Evolutionary conservation across 164 flowering plant species (phyloP).

Genomic region (Hamamelis virginiana): DNA sequence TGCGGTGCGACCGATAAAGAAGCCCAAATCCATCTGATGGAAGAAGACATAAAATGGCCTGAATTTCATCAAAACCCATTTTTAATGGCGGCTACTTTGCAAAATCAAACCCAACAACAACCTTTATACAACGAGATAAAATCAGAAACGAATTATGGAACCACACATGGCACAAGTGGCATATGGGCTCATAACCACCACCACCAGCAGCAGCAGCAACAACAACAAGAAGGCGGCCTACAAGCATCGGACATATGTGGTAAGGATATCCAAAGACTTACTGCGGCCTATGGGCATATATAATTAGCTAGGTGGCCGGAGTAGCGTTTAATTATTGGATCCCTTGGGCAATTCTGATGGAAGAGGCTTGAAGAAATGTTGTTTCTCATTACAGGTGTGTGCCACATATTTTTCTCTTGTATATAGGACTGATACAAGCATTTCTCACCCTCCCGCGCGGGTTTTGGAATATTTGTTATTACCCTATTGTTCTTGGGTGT

Average conservation of each 20-base stretch:
- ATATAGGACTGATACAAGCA: no score
- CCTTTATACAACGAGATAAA: slow-evolving; percentile 26
- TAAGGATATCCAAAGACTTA: slow-evolving; percentile 26
- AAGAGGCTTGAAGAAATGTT: no score
- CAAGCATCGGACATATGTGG: slow-evolving; percentile 14
- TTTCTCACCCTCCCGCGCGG: no score
- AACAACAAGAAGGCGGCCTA: no score
- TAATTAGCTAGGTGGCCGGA: no score
- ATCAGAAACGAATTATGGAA: slow-evolving; percentile 20
- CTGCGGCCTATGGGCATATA: slow-evolving; percentile 3
- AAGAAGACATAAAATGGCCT: slow-evolving; percentile 23
- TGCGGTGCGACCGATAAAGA: slow-evolving; percentile 17
- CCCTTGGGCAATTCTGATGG: no score
- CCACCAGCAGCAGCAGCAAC: slow-evolving; percentile 25
- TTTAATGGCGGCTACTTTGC: slow-evolving; percentile 23
- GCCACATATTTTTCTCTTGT: no score
- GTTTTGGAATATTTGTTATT: no score
- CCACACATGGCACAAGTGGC: slow-evolving; percentile 3
- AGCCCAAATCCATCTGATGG: slow-evolving; percentile 18
- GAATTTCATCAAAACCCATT: slow-evolving; percentile 25
- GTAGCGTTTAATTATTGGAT: no score
- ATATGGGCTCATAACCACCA: slow-evolving; percentile 18
- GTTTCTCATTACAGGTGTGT: no score
- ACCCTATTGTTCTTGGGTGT: no score
- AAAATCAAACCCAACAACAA: slow-evolving; percentile 17